Percentiles rank a stretch among this genome's conserved stretches.
Evolutionary conservation across 345 rosid species (phyloP).

Genomic region (Pugionium dolabratum): DNA sequence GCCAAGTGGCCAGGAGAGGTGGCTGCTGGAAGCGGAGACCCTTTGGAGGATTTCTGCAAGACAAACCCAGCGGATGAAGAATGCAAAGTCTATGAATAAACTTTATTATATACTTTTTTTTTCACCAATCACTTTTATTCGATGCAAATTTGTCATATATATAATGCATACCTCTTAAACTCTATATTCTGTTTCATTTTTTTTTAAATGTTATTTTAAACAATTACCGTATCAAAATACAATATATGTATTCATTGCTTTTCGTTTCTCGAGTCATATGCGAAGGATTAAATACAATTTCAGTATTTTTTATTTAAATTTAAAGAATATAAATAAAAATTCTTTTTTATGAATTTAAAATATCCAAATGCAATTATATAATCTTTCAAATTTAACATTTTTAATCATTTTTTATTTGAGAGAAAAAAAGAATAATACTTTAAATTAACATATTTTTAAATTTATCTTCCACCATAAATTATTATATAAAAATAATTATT

Average conservation of each 20-base stretch:
- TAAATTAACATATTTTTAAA: too few species aligned
- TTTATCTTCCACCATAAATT: too few species aligned
- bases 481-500: too few species aligned
- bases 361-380: too few species aligned
- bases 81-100: slow-evolving; percentile 86
- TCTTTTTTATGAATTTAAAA: too few species aligned
- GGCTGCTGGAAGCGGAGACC: slow-evolving; percentile 73
- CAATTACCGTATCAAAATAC: not conserved
- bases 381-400: too few species aligned
- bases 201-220: not conserved
- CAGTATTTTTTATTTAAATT: too few species aligned
- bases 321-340: too few species aligned
- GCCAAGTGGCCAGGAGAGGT: slow-evolving; percentile 75
- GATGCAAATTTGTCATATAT: not conserved
- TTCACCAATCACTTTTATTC: slow-evolving; percentile 14
- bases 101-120: slow-evolving; percentile 32
- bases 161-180: slow-evolving; percentile 2
- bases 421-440: too few species aligned
- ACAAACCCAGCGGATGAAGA: slow-evolving; percentile 83
- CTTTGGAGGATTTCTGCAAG: slow-evolving; percentile 93
- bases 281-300: slow-evolving; percentile 2
- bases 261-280: not conserved
- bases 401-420: too few species aligned
- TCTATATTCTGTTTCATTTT: not conserved
- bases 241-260: slow-evolving; percentile 14